Conservation (phyloP, 257 asterid species). For the Solanum verrucosum region DNA sequence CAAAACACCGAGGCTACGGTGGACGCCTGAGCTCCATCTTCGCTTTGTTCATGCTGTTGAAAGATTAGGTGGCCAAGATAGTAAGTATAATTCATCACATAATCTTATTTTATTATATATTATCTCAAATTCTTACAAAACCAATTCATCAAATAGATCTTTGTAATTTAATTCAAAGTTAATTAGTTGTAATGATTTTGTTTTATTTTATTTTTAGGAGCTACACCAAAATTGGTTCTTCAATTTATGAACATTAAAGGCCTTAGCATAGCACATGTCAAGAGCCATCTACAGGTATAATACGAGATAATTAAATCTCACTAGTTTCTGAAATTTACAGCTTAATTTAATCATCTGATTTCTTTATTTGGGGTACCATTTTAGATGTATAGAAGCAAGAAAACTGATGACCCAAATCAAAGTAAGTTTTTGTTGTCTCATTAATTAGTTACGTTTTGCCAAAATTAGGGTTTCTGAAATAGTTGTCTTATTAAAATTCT, state of each 20-base stretch:
- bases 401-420: slow-evolving; percentile 84
- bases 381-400: slow-evolving; percentile 96
- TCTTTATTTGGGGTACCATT: background rate
- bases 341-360: background rate
- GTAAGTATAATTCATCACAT: slow-evolving; percentile 25
- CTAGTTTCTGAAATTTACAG: background rate
- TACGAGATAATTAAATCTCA: background rate
- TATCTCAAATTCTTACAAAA: background rate
- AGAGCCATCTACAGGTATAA: slow-evolving; percentile 93
- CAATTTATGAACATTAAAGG: slow-evolving; percentile 90
- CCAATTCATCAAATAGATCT: background rate
- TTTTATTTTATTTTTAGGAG: slow-evolving; percentile 43
- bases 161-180: background rate
- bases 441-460: background rate
- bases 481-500: background rate
- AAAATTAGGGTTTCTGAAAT: slow-evolving; percentile 22
- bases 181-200: background rate
- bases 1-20: slow-evolving; percentile 72
- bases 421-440: slow-evolving; percentile 27
- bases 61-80: slow-evolving; percentile 86
- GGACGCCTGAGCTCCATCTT: slow-evolving; percentile 90
- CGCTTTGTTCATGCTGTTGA: slow-evolving; percentile 82
- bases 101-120: background rate
- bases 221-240: slow-evolving; percentile 93
- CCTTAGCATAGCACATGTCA: slow-evolving; percentile 94